A percentile compares a stretch with the other conserved stretches of the same genome.
phyloP scores from a whole-genome alignment of 768 basidiomycete species.

The Tulasnella sp. region DNA sequence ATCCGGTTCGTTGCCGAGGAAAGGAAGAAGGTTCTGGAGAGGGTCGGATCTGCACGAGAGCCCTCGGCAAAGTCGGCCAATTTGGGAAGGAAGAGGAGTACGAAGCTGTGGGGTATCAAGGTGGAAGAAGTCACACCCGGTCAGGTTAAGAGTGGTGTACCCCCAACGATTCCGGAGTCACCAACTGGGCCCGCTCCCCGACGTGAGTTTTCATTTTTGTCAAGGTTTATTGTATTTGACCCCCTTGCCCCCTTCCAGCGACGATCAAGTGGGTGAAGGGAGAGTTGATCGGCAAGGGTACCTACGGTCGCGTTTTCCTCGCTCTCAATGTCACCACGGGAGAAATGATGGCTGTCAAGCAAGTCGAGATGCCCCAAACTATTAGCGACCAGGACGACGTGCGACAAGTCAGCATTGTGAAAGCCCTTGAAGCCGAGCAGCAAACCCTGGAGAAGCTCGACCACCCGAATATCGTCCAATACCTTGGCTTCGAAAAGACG shows the following conservation, averaged over 20 bases:
- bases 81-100: conserved; percentile 73
- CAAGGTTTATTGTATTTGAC: conserved; percentile 29
- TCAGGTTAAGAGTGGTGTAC: conserved; percentile 51
- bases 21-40: conserved; percentile 71
- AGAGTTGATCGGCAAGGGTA: conserved; percentile 94
- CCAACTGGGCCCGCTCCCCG: conserved; percentile 53
- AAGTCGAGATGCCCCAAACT: conserved; percentile 92
- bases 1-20: conserved; percentile 91
- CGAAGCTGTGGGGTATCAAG: conserved; percentile 92
- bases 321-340: conserved; percentile 94
- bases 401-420: conserved; percentile 78
- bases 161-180: conserved; percentile 52
- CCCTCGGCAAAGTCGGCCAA: conserved; percentile 39
- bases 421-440: conserved; percentile 91
- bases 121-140: conserved; percentile 88
- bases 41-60: conserved; percentile 48
- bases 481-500: conserved; percentile 92
- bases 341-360: conserved; percentile 99
- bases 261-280: conserved; percentile 99
- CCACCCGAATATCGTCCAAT: conserved; percentile 96
- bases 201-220: conserved; percentile 49
- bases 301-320: conserved; percentile 93
- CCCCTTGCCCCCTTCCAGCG: conserved; percentile 43
- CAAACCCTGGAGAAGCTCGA: conserved; percentile 95
- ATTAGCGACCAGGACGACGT: conserved; percentile 87